A percentile compares a stretch with the other conserved stretches of the same genome.
These are phyloP conservation scores for Thalassiosira mediterranea DNA, from an alignment of 352 stramenopile genomes.

Conservation along the genomic window DNA sequence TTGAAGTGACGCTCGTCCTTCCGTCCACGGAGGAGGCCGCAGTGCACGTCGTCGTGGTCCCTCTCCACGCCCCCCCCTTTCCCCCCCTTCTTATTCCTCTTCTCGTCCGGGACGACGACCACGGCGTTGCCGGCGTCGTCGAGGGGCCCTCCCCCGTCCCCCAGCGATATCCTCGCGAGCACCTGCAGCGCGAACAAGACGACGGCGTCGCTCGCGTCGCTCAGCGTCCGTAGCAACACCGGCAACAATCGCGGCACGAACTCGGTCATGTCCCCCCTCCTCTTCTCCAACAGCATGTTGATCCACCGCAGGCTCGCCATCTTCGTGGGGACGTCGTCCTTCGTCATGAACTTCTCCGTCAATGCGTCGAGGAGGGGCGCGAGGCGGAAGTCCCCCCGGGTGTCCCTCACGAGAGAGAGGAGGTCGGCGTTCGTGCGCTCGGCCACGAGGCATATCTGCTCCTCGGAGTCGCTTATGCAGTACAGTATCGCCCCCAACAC, in stretches of 20 bases:
- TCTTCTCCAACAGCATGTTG: conserved; percentile 98
- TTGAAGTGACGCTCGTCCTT: conserved; percentile 87
- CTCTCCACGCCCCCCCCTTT: conserved; percentile 27
- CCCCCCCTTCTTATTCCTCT: no score
- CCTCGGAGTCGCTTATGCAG: conserved; percentile 96
- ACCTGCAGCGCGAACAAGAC: conserved; percentile 96
- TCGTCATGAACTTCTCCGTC: conserved; percentile 91
- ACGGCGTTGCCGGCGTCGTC: conserved; percentile 17
- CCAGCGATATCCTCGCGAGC: conserved; percentile 90
- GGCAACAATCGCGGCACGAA: conserved; percentile 92
- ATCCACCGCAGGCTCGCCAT: conserved; percentile 93
- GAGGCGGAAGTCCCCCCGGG: conserved; percentile 89
- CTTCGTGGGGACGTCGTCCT: conserved; percentile 94
- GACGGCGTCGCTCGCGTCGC: conserved; percentile 94
- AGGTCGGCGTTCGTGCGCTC: conserved; percentile 96
- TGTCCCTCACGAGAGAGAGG: conserved; percentile 93
- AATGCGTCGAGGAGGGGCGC: conserved; percentile 94
- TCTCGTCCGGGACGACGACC: conserved; percentile 2
- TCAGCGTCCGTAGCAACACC: conserved; percentile 95
- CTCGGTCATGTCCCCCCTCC: conserved; percentile 90
- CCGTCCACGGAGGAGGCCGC: conserved; percentile 46
- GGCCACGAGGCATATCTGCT: conserved; percentile 95
- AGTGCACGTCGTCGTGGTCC: conserved; percentile 19
- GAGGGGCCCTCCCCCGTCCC: conserved; percentile 55
- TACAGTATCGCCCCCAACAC: conserved; percentile 96